A percentile compares a stretch with the other conserved stretches of the same genome.
Evolutionary conservation across 192 early-diverging fungal species (phyloP).

Genomic region (Mycoemilia scoparia): DNA sequence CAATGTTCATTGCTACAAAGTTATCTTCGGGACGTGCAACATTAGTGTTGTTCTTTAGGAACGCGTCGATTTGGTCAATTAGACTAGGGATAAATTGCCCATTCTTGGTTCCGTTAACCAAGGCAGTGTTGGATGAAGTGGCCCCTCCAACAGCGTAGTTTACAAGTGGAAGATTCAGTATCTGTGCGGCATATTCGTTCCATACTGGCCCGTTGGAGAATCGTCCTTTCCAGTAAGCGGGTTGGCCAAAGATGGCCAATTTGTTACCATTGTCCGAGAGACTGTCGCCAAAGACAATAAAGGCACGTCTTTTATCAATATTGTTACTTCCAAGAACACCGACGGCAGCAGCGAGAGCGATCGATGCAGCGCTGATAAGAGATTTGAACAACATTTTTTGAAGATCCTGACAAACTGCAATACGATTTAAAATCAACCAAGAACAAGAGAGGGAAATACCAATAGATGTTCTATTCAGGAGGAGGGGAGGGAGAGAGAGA

Average conservation of each 20-base stretch:
- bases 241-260: conserved; percentile 3
- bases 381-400: no score
- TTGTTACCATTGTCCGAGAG: not conserved
- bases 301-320: not conserved
- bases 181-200: conserved; percentile 13
- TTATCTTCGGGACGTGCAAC: conserved; percentile 1
- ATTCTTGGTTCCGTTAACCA: conserved; percentile 2
- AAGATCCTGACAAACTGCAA: no score
- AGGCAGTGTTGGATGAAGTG: conserved; percentile 7
- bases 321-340: not conserved
- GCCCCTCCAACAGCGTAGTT: conserved; percentile 18
- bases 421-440: no score
- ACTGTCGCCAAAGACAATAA: conserved; percentile 1
- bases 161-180: conserved; percentile 7
- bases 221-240: conserved; percentile 17
- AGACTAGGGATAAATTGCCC: conserved; percentile 8
- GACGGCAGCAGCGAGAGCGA: no score
- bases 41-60: conserved; percentile 8
- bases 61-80: conserved; percentile 16
- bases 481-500: no score
- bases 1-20: conserved; percentile 11
- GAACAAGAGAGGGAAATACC: no score
- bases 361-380: no score
- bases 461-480: no score
- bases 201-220: conserved; percentile 15